phyloP scores from a whole-genome alignment of 768 basidiomycete genomes.

The Pleurotus ostreatus region DNA sequence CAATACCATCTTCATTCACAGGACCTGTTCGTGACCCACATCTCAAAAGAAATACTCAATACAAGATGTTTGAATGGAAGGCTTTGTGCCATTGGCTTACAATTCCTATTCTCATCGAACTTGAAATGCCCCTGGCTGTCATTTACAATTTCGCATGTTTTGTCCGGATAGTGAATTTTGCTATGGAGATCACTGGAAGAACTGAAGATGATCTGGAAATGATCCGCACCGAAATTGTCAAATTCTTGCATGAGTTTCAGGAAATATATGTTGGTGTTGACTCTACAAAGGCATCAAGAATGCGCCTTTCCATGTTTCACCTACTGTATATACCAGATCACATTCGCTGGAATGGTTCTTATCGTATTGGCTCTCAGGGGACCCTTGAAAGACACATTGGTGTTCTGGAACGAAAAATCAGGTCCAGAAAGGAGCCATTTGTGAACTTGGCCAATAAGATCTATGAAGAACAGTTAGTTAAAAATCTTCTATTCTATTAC shows the following conservation, averaged over 20 bases:
- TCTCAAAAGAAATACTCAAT: conserved; percentile 31
- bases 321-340: conserved; percentile 28
- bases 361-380: conserved; percentile 26
- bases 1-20: conserved; percentile 28
- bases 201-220: conserved; percentile 13
- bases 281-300: conserved; percentile 20
- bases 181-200: conserved; percentile 22
- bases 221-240: conserved; percentile 17
- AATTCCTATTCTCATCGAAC: conserved; percentile 27
- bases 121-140: conserved; percentile 18
- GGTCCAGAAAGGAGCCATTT: conserved; percentile 26
- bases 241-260: conserved; percentile 23
- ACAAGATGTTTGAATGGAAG: conserved; percentile 34
- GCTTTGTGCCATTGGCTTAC: conserved; percentile 30
- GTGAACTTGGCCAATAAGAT: conserved; percentile 25
- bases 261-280: conserved; percentile 22
- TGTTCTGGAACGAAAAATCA: conserved; percentile 22
- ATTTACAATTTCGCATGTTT: conserved; percentile 24
- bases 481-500: conserved; percentile 18
- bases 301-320: conserved; percentile 27
- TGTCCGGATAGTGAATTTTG: conserved; percentile 21
- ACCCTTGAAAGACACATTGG: conserved; percentile 24
- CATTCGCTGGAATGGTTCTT: conserved; percentile 30
- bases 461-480: conserved; percentile 18
- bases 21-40: conserved; percentile 23